Conservation (phyloP, 768 basidiomycete genomes). For the Rhizopogon vesiculosus region DNA sequence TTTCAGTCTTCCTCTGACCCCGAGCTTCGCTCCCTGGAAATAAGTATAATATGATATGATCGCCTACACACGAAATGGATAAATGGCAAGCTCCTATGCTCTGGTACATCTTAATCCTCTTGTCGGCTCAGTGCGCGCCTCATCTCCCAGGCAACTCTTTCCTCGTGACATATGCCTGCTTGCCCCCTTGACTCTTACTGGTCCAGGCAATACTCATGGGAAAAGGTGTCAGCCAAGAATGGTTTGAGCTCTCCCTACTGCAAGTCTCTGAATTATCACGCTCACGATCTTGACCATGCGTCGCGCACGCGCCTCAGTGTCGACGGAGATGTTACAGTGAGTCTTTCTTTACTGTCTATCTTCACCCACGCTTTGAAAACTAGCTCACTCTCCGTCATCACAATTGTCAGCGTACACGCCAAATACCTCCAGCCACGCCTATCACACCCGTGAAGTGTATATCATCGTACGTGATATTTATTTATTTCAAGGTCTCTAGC, state of each 20-base stretch:
- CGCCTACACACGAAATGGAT: constrained; percentile 30
- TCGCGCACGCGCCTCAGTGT: constrained; percentile 16
- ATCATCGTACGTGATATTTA: constrained; percentile 21
- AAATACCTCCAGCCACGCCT: constrained; percentile 30
- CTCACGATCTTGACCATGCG: constrained; percentile 25
- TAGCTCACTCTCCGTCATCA: constrained; percentile 9
- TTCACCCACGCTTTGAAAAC: constrained; percentile 1
- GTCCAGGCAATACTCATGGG: constrained; percentile 32
- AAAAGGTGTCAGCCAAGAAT: constrained; percentile 31
- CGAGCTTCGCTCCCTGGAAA: constrained; percentile 37
- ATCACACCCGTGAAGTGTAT: constrained; percentile 30
- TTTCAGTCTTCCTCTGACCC: constrained; percentile 33
- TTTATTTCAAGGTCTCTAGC: constrained; percentile 4
- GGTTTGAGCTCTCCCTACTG: constrained; percentile 30
- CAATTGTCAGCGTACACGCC: constrained; percentile 19
- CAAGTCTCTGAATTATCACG: constrained; percentile 27
- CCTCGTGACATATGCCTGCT: constrained; percentile 25
- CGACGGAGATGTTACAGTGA: constrained; percentile 24
- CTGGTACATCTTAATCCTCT: constrained; percentile 25
- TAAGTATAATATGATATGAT: constrained; percentile 32
- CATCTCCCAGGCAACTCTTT: constrained; percentile 15
- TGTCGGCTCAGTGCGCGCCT: constrained; percentile 16
- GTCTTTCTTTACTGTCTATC: constrained; percentile 8
- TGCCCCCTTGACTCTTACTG: constrained; percentile 20
- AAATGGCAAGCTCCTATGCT: constrained; percentile 32